A percentile compares a stretch with the other conserved stretches of the same genome.
phyloP scores from a whole-genome alignment of 202 grass and related monocot species.

The Brachypodium distachyon region DNA sequence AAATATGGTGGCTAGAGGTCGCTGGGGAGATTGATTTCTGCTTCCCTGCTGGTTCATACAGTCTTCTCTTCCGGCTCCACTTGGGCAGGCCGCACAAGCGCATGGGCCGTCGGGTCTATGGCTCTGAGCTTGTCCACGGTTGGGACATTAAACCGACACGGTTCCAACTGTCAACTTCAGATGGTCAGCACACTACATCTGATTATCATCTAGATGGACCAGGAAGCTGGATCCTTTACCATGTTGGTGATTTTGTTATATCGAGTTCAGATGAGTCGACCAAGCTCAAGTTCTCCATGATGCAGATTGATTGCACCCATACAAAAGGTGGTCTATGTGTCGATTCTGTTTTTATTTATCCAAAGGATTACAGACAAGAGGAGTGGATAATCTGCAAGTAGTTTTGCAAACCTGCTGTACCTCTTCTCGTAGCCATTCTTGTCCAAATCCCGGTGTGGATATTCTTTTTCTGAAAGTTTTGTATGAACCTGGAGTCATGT shows the following conservation, averaged over 20 bases:
- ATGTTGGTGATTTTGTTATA: constrained; percentile 75
- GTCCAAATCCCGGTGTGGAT: constrained; percentile 25
- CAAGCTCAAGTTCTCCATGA: constrained; percentile 90
- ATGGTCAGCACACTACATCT: constrained; percentile 55
- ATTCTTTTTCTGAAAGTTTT: constrained; percentile 40
- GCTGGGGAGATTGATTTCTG: constrained; percentile 84
- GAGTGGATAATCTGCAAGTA: constrained; percentile 29
- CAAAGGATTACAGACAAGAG: constrained; percentile 49
- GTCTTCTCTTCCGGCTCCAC: constrained; percentile 74
- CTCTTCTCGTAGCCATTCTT: no score
- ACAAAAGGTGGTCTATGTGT: constrained; percentile 88
- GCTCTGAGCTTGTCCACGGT: constrained; percentile 68
- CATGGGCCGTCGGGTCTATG: constrained; percentile 63
- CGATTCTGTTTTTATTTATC: constrained; percentile 76
- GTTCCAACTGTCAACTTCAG: constrained; percentile 76
- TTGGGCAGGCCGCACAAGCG: constrained; percentile 61
- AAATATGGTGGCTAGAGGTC: constrained; percentile 99
- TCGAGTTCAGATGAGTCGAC: constrained; percentile 39
- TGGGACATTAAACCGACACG: constrained; percentile 77
- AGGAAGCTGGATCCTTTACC: constrained; percentile 83
- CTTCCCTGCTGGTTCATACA: constrained; percentile 81
- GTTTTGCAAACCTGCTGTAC: not conserved
- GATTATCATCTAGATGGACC: constrained; percentile 65
- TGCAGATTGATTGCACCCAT: constrained; percentile 95
- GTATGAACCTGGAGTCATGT: constrained; percentile 16